phyloP scores from a whole-genome alignment of 768 basidiomycete genomes.

The Lactifluus hygrophoroides region DNA sequence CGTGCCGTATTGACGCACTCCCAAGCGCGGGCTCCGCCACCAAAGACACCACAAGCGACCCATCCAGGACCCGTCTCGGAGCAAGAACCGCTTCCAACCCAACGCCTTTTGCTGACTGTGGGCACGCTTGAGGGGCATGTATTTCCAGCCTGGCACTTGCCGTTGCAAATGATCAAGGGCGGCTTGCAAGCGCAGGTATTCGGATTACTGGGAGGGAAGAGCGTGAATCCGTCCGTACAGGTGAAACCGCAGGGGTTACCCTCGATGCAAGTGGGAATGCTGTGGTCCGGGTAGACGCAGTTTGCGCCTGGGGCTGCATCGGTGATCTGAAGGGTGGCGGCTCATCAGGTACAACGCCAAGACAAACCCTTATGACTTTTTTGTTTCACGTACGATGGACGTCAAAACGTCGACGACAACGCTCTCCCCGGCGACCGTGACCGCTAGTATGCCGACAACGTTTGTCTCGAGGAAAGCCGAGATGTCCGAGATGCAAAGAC shows the following conservation, averaged over 20 bases:
- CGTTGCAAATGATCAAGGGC: slow-evolving; percentile 41
- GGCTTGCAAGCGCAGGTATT: slow-evolving; percentile 35
- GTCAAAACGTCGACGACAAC: slow-evolving; percentile 28
- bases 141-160: slow-evolving; percentile 30
- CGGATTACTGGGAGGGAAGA: slow-evolving; percentile 26
- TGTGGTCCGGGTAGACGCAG: slow-evolving; percentile 18
- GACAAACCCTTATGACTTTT: background rate
- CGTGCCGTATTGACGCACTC: slow-evolving; percentile 41
- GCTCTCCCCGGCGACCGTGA: slow-evolving; percentile 26
- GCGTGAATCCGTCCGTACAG: slow-evolving; percentile 37
- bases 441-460: slow-evolving; percentile 25
- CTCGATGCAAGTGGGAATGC: slow-evolving; percentile 29
- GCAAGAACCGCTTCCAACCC: slow-evolving; percentile 27
- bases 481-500: slow-evolving; percentile 37
- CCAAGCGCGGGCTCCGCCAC: slow-evolving; percentile 34
- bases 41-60: slow-evolving; percentile 38
- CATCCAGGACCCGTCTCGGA: slow-evolving; percentile 23
- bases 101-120: slow-evolving; percentile 22
- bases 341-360: too few species aligned
- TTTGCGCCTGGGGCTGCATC: too few species aligned
- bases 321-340: too few species aligned
- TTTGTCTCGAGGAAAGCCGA: slow-evolving; percentile 31
- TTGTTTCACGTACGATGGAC: slow-evolving; percentile 28
- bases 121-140: slow-evolving; percentile 25
- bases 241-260: slow-evolving; percentile 37